These are phyloP conservation scores for Diutina scorzettiae DNA, from an alignment of 1,139 yeast genomes.

Conservation along the genomic window DNA sequence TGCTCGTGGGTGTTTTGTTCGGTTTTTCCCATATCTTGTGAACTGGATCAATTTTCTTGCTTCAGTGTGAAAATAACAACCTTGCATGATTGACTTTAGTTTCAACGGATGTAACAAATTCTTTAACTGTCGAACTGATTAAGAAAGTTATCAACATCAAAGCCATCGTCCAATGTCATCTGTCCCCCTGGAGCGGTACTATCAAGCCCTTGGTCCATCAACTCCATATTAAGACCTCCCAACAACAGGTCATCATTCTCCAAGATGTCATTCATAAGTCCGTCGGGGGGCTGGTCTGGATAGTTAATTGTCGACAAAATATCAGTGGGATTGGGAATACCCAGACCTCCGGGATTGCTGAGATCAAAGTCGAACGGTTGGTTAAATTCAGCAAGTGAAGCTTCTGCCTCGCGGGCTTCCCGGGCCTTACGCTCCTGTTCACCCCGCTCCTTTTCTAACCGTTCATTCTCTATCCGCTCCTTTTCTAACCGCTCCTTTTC, in stretches of 20 bases:
- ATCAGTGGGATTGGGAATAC: constrained; percentile 28
- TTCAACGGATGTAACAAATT: no score
- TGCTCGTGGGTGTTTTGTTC: no score
- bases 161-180: constrained; percentile 2
- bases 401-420: constrained; percentile 10
- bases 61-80: no score
- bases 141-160: constrained; percentile 26
- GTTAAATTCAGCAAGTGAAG: constrained; percentile 12
- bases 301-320: constrained; percentile 26
- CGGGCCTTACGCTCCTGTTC: constrained; percentile 8
- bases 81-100: no score
- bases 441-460: constrained; percentile 10
- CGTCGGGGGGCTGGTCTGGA: constrained; percentile 8
- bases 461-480: neutral
- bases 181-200: constrained; percentile 10
- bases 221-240: constrained; percentile 33
- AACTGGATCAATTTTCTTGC: no score
- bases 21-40: no score
- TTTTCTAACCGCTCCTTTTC: constrained; percentile 8
- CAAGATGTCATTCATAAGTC: constrained; percentile 22
- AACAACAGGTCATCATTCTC: constrained; percentile 33
- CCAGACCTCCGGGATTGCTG: constrained; percentile 12
- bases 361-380: constrained; percentile 22
- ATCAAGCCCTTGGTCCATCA: constrained; percentile 25
- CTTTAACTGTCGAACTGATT: constrained; percentile 26